phyloP scores from a whole-genome alignment of 805 yeast genomes.

The Sugiyamaella marilandica region DNA sequence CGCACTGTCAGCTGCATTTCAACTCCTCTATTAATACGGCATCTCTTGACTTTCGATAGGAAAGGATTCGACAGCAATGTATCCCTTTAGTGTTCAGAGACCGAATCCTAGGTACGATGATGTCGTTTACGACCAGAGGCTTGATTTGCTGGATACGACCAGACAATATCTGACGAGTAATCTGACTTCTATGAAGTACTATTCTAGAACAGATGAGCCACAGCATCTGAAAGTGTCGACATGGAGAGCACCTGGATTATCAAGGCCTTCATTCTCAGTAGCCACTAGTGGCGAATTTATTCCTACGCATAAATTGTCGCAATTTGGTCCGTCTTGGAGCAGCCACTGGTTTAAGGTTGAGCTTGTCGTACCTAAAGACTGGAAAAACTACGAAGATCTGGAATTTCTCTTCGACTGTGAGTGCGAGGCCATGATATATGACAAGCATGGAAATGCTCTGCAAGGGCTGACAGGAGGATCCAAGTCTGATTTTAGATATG shows the following conservation, averaged over 20 bases:
- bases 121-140: conserved; percentile 47
- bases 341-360: conserved; percentile 83
- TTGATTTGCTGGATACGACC: conserved; percentile 60
- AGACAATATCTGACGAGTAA: conserved; percentile 65
- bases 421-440: conserved; percentile 73
- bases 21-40: too few relatives aligned
- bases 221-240: conserved; percentile 50
- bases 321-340: conserved; percentile 93
- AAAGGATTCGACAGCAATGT: neutral
- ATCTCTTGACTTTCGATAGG: too few relatives aligned
- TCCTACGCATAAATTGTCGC: conserved; percentile 44
- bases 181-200: conserved; percentile 72
- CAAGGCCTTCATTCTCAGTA: conserved; percentile 55
- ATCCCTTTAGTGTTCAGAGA: neutral
- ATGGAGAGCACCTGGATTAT: conserved; percentile 64
- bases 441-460: conserved; percentile 54
- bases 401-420: conserved; percentile 72
- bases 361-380: conserved; percentile 55
- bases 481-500: conserved; percentile 57
- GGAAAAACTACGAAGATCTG: conserved; percentile 51
- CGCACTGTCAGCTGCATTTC: too few relatives aligned
- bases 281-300: conserved; percentile 35
- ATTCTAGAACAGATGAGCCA: conserved; percentile 45
- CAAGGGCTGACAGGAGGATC: conserved; percentile 70
- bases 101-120: conserved; percentile 42